A percentile compares a stretch with the other conserved stretches of the same genome.
phyloP scores from a whole-genome alignment of 192 early-diverging fungal species.

The Thoreauomyces humboldtii region DNA sequence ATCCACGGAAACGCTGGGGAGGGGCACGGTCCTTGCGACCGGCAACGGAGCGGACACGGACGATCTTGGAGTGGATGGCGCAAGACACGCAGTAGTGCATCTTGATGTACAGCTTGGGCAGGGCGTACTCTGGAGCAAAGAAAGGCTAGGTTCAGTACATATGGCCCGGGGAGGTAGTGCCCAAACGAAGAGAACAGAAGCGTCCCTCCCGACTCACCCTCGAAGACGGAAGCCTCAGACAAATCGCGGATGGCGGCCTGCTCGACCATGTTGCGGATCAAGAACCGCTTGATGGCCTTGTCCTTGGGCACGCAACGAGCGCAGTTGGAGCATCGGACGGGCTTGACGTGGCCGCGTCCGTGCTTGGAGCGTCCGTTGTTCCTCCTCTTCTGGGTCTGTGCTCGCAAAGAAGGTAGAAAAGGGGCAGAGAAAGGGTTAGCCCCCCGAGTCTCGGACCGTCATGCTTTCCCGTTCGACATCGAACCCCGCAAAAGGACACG shows the following conservation, averaged over 20 bases:
- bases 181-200: neutral
- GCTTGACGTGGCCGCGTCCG: slow-evolving; percentile 97
- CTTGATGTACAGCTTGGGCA: slow-evolving; percentile 99
- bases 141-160: no score
- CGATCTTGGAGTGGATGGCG: slow-evolving; percentile 91
- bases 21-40: slow-evolving; percentile 90
- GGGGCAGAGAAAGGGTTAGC: neutral
- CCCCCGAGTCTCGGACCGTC: no score
- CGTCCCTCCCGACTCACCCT: slow-evolving; percentile 51
- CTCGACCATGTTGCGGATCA: slow-evolving; percentile 99
- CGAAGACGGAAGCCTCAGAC: slow-evolving; percentile 93
- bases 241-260: slow-evolving; percentile 95
- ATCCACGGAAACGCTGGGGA: slow-evolving; percentile 82
- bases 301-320: slow-evolving; percentile 96
- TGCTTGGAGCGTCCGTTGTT: slow-evolving; percentile 99
- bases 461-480: no score
- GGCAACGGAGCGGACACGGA: slow-evolving; percentile 87
- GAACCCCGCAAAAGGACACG: no score
- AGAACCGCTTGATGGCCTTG: slow-evolving; percentile 99
- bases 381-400: slow-evolving; percentile 96
- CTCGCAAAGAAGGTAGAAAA: neutral
- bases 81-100: slow-evolving; percentile 92
- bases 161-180: no score
- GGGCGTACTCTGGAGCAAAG: slow-evolving; percentile 67
- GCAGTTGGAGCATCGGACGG: slow-evolving; percentile 99